Evolutionary conservation across 139 green algal genomes (phyloP).

Genomic region (Auxenochlorella pyrenoidosa): DNA sequence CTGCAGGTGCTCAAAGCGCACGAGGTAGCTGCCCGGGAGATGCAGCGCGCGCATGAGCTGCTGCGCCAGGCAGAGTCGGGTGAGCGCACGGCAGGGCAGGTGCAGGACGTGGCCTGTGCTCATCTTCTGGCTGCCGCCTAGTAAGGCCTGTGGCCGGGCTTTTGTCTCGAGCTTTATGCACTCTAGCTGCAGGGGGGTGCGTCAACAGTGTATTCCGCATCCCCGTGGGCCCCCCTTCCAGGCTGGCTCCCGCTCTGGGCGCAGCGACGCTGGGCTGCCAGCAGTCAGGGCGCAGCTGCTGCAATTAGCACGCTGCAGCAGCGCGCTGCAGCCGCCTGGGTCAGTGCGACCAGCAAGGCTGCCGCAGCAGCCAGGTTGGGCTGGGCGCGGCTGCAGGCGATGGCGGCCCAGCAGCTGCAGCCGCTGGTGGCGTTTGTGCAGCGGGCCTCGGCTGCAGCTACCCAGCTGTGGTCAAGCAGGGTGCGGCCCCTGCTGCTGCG

Average conservation of each 20-base stretch:
- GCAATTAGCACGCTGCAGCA: neutral
- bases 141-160: too few relatives aligned
- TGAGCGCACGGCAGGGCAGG: neutral
- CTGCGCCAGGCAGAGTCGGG: conserved; percentile 3
- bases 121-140: neutral
- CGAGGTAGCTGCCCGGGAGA: conserved; percentile 8
- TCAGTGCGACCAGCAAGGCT: too few relatives aligned
- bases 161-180: too few relatives aligned
- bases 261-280: neutral
- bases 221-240: too few relatives aligned
- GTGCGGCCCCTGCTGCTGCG: neutral
- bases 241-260: conserved; percentile 34
- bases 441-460: neutral
- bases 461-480: neutral
- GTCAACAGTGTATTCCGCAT: too few relatives aligned
- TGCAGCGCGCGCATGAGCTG: conserved; percentile 7
- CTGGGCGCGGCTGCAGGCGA: neutral
- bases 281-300: neutral
- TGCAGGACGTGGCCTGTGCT: too few relatives aligned
- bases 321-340: neutral
- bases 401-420: neutral
- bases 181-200: too few relatives aligned
- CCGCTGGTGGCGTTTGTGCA: neutral
- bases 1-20: conserved; percentile 11
- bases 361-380: neutral